Conservation (phyloP, 2,329 filamentous ascomycete species). For the Cercospora sp. region DNA sequence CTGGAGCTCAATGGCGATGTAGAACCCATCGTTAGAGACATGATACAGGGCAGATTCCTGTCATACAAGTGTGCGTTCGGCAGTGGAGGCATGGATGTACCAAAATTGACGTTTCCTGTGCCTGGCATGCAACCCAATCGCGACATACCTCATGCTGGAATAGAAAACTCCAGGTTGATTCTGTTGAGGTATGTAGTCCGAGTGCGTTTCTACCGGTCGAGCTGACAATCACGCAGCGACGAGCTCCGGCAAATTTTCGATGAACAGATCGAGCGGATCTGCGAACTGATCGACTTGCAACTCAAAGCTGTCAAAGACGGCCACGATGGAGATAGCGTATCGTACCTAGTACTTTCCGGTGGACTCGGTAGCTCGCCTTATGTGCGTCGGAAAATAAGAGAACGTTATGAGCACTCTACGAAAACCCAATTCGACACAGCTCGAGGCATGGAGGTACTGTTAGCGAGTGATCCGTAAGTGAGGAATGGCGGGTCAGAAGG, state of each 20-base stretch:
- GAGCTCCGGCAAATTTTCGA: slow-evolving; percentile 39
- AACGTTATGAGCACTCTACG: slow-evolving; percentile 36
- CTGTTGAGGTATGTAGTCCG: not conserved
- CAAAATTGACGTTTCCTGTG: not conserved
- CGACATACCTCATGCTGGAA: not conserved
- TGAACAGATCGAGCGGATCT: slow-evolving; percentile 41
- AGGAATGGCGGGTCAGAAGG: not conserved
- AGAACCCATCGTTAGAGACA: slow-evolving; percentile 32
- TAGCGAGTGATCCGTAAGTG: slow-evolving; percentile 29
- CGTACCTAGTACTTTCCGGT: slow-evolving; percentile 46
- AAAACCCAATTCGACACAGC: slow-evolving; percentile 10
- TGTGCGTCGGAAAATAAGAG: slow-evolving; percentile 41
- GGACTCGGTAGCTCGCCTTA: slow-evolving; percentile 48
- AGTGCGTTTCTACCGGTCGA: not conserved
- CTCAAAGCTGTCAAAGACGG: slow-evolving; percentile 37
- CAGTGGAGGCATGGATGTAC: not conserved
- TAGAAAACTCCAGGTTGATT: not conserved
- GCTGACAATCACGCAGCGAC: not conserved
- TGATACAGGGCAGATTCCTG: slow-evolving; percentile 45
- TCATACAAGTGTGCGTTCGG: slow-evolving; percentile 47
- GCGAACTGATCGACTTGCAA: slow-evolving; percentile 41
- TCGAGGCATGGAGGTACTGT: slow-evolving; percentile 35
- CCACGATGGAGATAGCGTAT: slow-evolving; percentile 36
- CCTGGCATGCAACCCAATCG: not conserved
- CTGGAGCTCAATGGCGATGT: not conserved